Evolutionary conservation across 768 basidiomycete genomes (phyloP).

Genomic region (Fomitopsis pulvina): DNA sequence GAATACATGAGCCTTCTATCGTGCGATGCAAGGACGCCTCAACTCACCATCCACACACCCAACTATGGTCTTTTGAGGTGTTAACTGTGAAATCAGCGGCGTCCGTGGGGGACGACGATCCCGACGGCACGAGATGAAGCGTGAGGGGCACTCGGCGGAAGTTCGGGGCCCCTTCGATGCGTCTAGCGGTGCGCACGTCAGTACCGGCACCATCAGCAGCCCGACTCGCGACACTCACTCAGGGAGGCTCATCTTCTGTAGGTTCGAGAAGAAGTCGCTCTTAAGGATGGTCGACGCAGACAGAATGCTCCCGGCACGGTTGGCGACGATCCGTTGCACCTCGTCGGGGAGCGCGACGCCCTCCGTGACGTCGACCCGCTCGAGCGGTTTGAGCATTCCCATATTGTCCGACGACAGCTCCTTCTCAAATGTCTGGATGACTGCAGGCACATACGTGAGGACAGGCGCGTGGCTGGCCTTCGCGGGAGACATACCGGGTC

Average conservation of each 20-base stretch:
- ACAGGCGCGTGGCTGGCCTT: constrained; percentile 68
- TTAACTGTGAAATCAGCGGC: constrained; percentile 33
- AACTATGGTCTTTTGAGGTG: constrained; percentile 38
- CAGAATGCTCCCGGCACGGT: constrained; percentile 78
- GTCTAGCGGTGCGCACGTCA: constrained; percentile 32
- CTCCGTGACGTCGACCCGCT: constrained; percentile 57
- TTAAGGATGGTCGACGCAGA: constrained; percentile 93
- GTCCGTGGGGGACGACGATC: constrained; percentile 25
- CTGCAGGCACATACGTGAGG: constrained; percentile 28
- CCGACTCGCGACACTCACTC: constrained; percentile 51
- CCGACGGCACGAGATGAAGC: constrained; percentile 26
- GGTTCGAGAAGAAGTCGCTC: constrained; percentile 87
- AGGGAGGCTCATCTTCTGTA: constrained; percentile 95
- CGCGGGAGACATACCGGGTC: constrained; percentile 59
- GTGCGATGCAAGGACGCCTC: neutral
- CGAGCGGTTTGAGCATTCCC: constrained; percentile 75
- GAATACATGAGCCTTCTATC: neutral
- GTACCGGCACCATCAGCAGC: neutral
- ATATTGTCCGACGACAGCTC: constrained; percentile 78
- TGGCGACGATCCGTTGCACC: constrained; percentile 78
- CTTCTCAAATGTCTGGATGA: constrained; percentile 93
- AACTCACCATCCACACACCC: constrained; percentile 71
- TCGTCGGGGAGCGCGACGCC: constrained; percentile 86
- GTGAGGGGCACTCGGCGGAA: constrained; percentile 71
- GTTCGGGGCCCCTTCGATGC: constrained; percentile 92